phyloP scores from a whole-genome alignment of 768 basidiomycete species.

The Trichaptum fuscoviolaceum region DNA sequence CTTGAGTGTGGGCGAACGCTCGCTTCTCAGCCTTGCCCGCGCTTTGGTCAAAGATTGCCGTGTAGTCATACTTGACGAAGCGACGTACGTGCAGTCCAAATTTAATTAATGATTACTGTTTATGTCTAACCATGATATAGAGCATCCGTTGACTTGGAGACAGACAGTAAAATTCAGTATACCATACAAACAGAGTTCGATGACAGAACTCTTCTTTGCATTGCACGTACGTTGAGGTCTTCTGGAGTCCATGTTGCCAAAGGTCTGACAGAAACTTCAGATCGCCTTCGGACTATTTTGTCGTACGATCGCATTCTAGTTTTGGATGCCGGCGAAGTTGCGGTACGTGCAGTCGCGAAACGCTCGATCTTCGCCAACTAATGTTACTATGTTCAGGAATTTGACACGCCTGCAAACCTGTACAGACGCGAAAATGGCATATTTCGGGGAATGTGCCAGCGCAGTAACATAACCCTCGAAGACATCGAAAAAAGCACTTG shows the following conservation, averaged over 20 bases:
- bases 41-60: conserved; percentile 47
- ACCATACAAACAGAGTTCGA: conserved; percentile 37
- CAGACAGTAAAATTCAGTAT: conserved; percentile 50
- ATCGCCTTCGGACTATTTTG: conserved; percentile 36
- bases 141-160: conserved; percentile 36
- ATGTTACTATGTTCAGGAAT: conserved; percentile 35
- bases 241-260: conserved; percentile 32
- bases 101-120: neutral
- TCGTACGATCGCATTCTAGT: conserved; percentile 67
- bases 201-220: conserved; percentile 47
- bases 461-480: conserved; percentile 41
- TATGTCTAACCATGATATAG: conserved; percentile 19
- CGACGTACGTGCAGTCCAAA: conserved; percentile 25
- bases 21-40: conserved; percentile 47
- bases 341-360: conserved; percentile 34
- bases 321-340: conserved; percentile 56
- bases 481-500: conserved; percentile 33
- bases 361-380: neutral
- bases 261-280: conserved; percentile 20
- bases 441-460: conserved; percentile 59
- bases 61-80: conserved; percentile 48
- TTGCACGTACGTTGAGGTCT: conserved; percentile 40
- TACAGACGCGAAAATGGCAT: conserved; percentile 43
- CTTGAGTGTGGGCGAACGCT: conserved; percentile 42
- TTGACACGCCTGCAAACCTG: conserved; percentile 50